phyloP scores from a whole-genome alignment of 2,329 filamentous ascomycete genomes.

The Sarocladium oryzae region DNA sequence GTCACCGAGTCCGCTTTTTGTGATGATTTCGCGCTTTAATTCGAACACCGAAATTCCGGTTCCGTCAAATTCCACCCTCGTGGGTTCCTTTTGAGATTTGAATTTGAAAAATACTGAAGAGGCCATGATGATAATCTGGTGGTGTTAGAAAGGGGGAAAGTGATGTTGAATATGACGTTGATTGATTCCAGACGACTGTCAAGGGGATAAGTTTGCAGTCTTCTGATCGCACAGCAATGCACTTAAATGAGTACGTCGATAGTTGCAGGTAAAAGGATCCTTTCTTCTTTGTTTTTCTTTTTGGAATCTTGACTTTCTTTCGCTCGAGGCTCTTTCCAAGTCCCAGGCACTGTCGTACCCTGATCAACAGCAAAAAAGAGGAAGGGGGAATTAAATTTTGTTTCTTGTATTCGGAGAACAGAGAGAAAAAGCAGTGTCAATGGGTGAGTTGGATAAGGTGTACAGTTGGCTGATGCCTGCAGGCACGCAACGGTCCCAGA shows the following conservation, averaged over 20 bases:
- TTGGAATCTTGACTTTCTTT: constrained; percentile 23
- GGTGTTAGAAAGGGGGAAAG: constrained; percentile 1
- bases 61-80: constrained; percentile 92
- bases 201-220: constrained; percentile 11
- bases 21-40: constrained; percentile 97
- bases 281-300: constrained; percentile 26
- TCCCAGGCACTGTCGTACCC: constrained; percentile 6
- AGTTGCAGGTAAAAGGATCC: constrained; percentile 8
- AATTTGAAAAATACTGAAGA: constrained; percentile 99
- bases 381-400: constrained; percentile 1
- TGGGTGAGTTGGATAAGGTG: constrained; percentile 31
- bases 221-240: constrained; percentile 20
- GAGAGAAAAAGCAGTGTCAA: constrained; percentile 27
- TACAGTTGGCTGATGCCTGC: constrained; percentile 32
- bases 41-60: constrained; percentile 98
- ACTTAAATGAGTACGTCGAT: constrained; percentile 24
- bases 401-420: constrained; percentile 39
- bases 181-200: no score
- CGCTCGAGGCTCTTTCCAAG: constrained; percentile 27
- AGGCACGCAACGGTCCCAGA: constrained; percentile 25
- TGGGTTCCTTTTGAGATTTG: constrained; percentile 95
- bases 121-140: constrained; percentile 55
- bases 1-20: constrained; percentile 86
- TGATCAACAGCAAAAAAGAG: constrained; percentile 11
- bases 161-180: no score